Conservation (phyloP, 495 filamentous ascomycete genomes). For the Aspergillus incahuasiensis region DNA sequence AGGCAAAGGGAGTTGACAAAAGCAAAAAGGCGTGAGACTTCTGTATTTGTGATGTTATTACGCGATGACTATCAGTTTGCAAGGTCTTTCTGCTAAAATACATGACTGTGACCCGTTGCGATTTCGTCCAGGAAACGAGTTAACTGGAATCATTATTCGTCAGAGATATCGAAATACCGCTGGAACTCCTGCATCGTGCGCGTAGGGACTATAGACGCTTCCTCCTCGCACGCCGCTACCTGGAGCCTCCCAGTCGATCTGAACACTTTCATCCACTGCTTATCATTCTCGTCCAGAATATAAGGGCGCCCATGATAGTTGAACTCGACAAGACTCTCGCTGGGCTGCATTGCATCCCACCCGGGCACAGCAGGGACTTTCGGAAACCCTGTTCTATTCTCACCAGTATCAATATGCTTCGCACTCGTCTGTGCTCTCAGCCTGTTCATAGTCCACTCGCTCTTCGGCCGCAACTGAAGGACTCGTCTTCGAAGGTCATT, state of each 20-base stretch:
- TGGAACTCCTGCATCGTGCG: neutral
- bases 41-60: conserved; percentile 10
- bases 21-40: conserved; percentile 28
- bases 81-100: no score
- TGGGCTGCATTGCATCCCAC: no score
- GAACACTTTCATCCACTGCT: neutral
- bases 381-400: neutral
- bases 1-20: conserved; percentile 27
- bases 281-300: neutral
- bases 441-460: neutral
- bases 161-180: neutral
- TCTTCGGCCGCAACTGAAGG: neutral
- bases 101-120: neutral
- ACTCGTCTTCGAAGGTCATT: conserved; percentile 6
- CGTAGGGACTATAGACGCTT: neutral
- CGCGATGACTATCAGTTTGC: neutral
- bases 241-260: neutral
- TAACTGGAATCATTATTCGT: neutral
- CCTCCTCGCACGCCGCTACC: neutral
- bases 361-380: neutral
- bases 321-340: neutral
- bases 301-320: neutral
- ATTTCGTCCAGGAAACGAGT: no score
- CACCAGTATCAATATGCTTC: neutral
- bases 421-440: conserved; percentile 1